These are phyloP conservation scores for Metschnikowia matae DNA, from an alignment of 805 yeast species.

Conservation along the genomic window DNA sequence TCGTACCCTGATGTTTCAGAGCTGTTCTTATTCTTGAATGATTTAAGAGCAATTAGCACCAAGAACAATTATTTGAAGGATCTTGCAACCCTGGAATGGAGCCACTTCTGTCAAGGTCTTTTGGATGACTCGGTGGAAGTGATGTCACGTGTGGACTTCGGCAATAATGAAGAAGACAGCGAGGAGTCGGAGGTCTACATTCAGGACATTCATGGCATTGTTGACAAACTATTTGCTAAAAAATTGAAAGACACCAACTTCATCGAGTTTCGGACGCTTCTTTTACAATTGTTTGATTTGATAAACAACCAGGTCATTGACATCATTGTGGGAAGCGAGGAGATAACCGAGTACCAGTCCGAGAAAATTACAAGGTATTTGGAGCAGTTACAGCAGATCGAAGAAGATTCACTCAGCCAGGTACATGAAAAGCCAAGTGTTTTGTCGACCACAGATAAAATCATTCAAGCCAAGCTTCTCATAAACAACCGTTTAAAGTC, in stretches of 20 bases:
- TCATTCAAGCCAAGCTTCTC: slow-evolving; percentile 30
- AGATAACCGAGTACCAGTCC: slow-evolving; percentile 36
- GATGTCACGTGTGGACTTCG: slow-evolving; percentile 15
- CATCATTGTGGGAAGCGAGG: slow-evolving; percentile 23
- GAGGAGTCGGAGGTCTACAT: slow-evolving; percentile 16
- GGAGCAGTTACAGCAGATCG: slow-evolving; percentile 9
- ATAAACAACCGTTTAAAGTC: slow-evolving; percentile 39
- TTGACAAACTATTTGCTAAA: slow-evolving; percentile 16
- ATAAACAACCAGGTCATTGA: slow-evolving; percentile 27
- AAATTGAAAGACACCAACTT: slow-evolving; percentile 26
- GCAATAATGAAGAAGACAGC: slow-evolving; percentile 11
- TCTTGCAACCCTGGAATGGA: slow-evolving; percentile 20
- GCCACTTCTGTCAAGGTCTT: slow-evolving; percentile 17
- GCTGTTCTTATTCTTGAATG: slow-evolving; percentile 36
- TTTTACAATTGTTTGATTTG: slow-evolving; percentile 26
- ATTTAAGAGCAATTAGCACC: slow-evolving; percentile 25
- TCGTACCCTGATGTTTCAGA: slow-evolving; percentile 30
- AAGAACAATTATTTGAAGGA: slow-evolving; percentile 12
- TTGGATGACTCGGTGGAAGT: slow-evolving; percentile 19
- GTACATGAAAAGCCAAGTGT: slow-evolving; percentile 8
- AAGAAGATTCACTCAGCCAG: slow-evolving; percentile 6
- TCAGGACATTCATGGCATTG: slow-evolving; percentile 16
- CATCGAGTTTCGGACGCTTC: slow-evolving; percentile 24
- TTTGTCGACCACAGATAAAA: slow-evolving; percentile 15
- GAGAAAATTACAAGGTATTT: slow-evolving; percentile 28